Base-by-base conservation (phyloP, 1,139 yeast genomes). In the Entelexis paramagnoliae region DNA sequence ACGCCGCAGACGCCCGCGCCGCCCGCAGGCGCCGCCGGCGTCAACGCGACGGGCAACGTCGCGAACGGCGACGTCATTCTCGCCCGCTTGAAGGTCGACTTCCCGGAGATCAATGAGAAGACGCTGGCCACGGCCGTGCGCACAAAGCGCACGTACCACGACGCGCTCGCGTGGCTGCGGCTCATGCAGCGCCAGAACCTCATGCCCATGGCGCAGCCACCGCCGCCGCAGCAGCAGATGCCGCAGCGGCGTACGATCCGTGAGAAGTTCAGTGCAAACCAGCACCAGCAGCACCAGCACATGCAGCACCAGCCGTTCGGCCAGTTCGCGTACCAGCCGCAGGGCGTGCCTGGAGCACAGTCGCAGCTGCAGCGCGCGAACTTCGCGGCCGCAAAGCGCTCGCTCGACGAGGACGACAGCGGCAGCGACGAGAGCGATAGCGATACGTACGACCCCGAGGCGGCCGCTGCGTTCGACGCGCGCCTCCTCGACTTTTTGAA, bases 401-500 rank as follows among this genome's bases (percentile, higher is more conserved):
- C 32, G 17, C 11, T 48, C 24, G 58, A 55, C 11, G 58, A 58
- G 22, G 62, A 58, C 10, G 58, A 55, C 26, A 50, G 54, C 41
- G 62, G 49, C 14, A 54, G 55, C 33, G 62, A 66, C 33, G 73
- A 72, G 42, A 73, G 72, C 22, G 81, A 74, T 39, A 74, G 72
- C 44, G 79, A 72, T 41, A 74, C 73, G 42, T 59, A 54, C 50
- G 58, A 65, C 63, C 52, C 70, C 58, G 41, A 69, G 62, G 52
- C 67, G 62, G 50, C 66, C 63, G 58, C 59, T 44, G 71, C 68
- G 59, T 74, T 84, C 53, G 94, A 84, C 61, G 71, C 72, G 16
- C 80, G 86, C 54, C 79, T 88, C 30, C 70, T 89, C 51, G 78
- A 80, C 48, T 88, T 91, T 62, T 72, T 91, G 60, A 91, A 91